Evolutionary conservation across 106 monocot species (phyloP), one percentile per base, ranked within the genome.

Genomic region (Platanthera guangdongensis): DNA sequence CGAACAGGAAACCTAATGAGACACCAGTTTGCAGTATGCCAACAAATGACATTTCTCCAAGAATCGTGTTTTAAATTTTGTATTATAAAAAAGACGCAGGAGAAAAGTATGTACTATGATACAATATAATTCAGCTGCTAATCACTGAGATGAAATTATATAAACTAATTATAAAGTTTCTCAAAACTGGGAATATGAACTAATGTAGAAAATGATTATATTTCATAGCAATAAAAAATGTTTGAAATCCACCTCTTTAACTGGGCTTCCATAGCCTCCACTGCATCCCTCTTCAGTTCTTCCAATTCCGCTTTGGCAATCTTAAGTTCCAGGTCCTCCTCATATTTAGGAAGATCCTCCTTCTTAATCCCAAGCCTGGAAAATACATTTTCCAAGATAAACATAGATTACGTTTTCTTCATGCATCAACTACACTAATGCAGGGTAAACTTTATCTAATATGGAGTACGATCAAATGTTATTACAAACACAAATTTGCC

Each of bases 201-300:
- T 65, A 53, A 53, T 45, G 14, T 28, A 52, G 51, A 57, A 47
- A 70, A 70, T 30, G 65, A 65, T 10, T 11, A 65, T 30, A 4
- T 65, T 13, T 30, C 2, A 60, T 5, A 32, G 3, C 11, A 19
- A 65, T 30, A 10, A 30, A 30, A 65, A 65, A 65, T 65, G 65
- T 65, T 65, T 12, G 11, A 65, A 65, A 65, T 32, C 51, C 0
- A 93, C 95, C 93, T 87, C 74, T 96, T 96, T n/a, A 93, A 71
- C 72, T 93, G 95, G 71, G 90, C 84, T 47, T 93, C 93, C 91
- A 97, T 97, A 51, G 93, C 96, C 78, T 97, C 96, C 8, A 89
- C 22, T 57, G 80, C 89, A 75, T 93, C 86, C 71, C 86, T 89
- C 87, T 93, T 91, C 21, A 97, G 72, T 62, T 90, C 86, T 68